These are phyloP conservation scores for Euphrasia confusa DNA, from an alignment of 257 asterid species.

Conservation along the genomic window DNA sequence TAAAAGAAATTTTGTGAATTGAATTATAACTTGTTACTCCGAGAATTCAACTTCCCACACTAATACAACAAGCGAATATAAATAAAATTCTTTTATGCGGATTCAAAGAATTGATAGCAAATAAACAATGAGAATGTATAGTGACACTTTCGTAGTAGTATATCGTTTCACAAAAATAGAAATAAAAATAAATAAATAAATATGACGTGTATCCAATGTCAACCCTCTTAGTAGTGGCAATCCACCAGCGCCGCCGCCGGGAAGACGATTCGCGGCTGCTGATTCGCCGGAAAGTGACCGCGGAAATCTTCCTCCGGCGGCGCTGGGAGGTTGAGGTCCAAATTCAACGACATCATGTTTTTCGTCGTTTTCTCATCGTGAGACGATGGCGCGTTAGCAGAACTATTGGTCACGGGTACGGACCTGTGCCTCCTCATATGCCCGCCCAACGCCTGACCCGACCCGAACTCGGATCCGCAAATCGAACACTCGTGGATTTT, in stretches of 20 bases:
- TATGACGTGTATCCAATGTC: constrained; percentile 33
- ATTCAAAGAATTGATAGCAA: constrained; percentile 21
- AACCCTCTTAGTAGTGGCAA: constrained; percentile 52
- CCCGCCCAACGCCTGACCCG: constrained; percentile 96
- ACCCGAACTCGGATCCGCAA: constrained; percentile 72
- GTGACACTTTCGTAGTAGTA: constrained; percentile 17
- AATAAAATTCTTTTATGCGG: no score
- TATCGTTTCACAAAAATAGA: constrained; percentile 7
- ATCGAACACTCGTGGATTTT: constrained; percentile 75
- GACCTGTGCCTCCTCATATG: constrained; percentile 87
- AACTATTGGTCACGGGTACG: not conserved
- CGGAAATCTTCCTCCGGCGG: constrained; percentile 48
- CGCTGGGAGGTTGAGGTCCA: constrained; percentile 84
- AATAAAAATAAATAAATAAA: constrained; percentile 19
- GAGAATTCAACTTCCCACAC: constrained; percentile 37
- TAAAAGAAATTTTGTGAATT: no score
- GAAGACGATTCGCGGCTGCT: constrained; percentile 38
- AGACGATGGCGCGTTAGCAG: constrained; percentile 3
- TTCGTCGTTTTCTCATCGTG: constrained; percentile 34
- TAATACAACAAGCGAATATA: no score
- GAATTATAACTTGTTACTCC: constrained; percentile 28
- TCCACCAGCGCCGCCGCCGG: constrained; percentile 64
- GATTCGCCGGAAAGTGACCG: constrained; percentile 27
- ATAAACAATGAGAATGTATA: constrained; percentile 17
- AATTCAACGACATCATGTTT: constrained; percentile 32